Evolutionary conservation across 2,329 filamentous ascomycete species (phyloP).

Genomic region (Exophiala viscosa): DNA sequence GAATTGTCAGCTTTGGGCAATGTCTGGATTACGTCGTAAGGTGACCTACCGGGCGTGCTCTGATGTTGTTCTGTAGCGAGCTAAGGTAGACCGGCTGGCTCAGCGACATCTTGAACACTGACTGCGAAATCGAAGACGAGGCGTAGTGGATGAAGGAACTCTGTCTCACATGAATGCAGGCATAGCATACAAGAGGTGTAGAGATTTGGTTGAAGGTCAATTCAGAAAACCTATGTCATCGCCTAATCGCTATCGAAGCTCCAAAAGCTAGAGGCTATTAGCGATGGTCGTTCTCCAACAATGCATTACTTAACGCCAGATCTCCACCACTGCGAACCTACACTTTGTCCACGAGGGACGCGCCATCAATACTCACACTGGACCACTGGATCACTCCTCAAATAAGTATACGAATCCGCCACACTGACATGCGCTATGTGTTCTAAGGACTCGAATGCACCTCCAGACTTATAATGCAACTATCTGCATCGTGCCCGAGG

Average conservation of each 20-base stretch:
- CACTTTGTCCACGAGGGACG: too few species aligned
- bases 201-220: constrained; percentile 5
- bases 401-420: too few species aligned
- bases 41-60: constrained; percentile 63
- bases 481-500: too few species aligned
- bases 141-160: too few species aligned
- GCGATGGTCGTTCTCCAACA: background rate
- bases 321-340: too few species aligned
- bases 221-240: constrained; percentile 12
- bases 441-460: too few species aligned
- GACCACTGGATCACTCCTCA: too few species aligned
- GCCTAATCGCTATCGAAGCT: constrained; percentile 8
- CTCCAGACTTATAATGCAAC: too few species aligned
- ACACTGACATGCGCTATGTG: too few species aligned
- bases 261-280: background rate
- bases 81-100: constrained; percentile 75
- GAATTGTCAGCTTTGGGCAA: constrained; percentile 5
- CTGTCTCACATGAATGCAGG: too few species aligned
- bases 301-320: background rate
- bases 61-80: constrained; percentile 94
- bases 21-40: background rate
- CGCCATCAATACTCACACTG: too few species aligned
- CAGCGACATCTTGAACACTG: constrained; percentile 66
- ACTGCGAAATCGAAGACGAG: too few species aligned
- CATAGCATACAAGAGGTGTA: background rate